A percentile compares a stretch with the other conserved stretches of the same genome.
Evolutionary conservation across 208 protist genomes (phyloP).

Genomic region (Zelonia costaricensis): DNA sequence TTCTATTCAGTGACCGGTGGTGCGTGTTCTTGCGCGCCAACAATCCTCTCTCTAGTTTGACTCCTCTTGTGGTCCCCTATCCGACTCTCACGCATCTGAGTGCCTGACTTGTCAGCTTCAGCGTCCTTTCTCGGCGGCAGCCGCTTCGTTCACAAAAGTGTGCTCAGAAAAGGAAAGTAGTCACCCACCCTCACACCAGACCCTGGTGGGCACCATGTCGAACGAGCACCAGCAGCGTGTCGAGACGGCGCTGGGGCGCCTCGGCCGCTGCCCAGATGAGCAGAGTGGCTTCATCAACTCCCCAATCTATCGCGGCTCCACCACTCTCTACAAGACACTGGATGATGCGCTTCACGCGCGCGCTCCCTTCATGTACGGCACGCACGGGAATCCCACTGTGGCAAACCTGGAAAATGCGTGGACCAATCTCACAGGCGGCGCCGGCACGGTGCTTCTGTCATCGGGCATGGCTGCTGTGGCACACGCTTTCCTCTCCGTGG

Average conservation of each 20-base stretch:
- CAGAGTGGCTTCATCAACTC: constrained; percentile 29
- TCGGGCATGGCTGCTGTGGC: constrained; percentile 28
- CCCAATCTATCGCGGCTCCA: constrained; percentile 33
- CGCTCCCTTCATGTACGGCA: constrained; percentile 23
- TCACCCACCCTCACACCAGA: neutral
- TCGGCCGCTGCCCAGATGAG: constrained; percentile 20
- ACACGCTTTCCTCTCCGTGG: constrained; percentile 9
- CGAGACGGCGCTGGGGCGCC: constrained; percentile 22
- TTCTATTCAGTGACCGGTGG: too few relatives aligned
- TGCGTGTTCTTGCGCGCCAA: too few relatives aligned
- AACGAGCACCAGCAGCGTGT: neutral
- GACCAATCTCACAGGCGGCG: constrained; percentile 32
- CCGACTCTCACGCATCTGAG: too few relatives aligned
- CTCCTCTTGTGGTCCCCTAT: too few relatives aligned
- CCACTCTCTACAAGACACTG: constrained; percentile 24
- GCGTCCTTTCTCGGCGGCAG: neutral
- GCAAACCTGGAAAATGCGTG: constrained; percentile 26
- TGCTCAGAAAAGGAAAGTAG: constrained; percentile 1
- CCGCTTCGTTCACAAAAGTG: too few relatives aligned
- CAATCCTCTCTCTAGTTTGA: too few relatives aligned
- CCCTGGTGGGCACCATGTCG: neutral
- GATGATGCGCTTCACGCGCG: constrained; percentile 14
- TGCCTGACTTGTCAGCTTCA: neutral
- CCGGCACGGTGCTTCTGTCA: constrained; percentile 26
- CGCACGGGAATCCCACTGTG: constrained; percentile 27